A percentile compares a stretch with the other conserved stretches of the same genome.
phyloP scores from a whole-genome alignment of 2,329 filamentous ascomycete species.

The Monilinia polystroma region DNA sequence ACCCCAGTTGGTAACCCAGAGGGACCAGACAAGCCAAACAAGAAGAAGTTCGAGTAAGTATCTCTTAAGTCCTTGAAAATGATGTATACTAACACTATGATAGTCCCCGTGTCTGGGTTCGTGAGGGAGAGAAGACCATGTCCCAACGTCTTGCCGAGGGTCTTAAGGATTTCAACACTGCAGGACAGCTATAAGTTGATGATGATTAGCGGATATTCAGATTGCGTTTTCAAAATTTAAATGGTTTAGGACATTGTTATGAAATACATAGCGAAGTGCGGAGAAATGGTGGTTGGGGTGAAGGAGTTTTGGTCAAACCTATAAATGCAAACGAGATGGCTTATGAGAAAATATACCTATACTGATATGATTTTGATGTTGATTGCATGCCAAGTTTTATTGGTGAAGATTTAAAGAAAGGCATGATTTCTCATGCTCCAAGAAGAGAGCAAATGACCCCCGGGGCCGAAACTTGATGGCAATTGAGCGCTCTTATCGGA shows the following conservation, averaged over 20 bases:
- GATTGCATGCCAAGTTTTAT: not conserved
- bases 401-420: not conserved
- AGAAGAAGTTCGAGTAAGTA: conserved; percentile 76
- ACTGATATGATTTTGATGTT: not conserved
- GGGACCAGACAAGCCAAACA: conserved; percentile 96
- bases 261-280: conserved; percentile 18
- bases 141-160: conserved; percentile 73
- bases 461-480: not conserved
- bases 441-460: not conserved
- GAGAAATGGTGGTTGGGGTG: conserved; percentile 17
- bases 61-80: not conserved
- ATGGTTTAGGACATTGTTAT: conserved; percentile 23
- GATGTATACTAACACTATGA: conserved; percentile 4
- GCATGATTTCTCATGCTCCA: too few relatives aligned
- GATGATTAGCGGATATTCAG: conserved; percentile 6
- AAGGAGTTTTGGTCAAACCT: conserved; percentile 20
- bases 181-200: conserved; percentile 66
- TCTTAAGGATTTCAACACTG: conserved; percentile 88
- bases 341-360: not conserved
- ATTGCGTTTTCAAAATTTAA: conserved; percentile 17
- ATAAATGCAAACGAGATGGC: conserved; percentile 10
- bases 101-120: conserved; percentile 70
- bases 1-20: conserved; percentile 92
- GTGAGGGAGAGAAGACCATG: conserved; percentile 98
- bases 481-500: not conserved